Percentiles rank a stretch among this genome's conserved stretches.
Evolutionary conservation across 441 rosid species (phyloP).

Genomic region (Adansonia rubrostipa): DNA sequence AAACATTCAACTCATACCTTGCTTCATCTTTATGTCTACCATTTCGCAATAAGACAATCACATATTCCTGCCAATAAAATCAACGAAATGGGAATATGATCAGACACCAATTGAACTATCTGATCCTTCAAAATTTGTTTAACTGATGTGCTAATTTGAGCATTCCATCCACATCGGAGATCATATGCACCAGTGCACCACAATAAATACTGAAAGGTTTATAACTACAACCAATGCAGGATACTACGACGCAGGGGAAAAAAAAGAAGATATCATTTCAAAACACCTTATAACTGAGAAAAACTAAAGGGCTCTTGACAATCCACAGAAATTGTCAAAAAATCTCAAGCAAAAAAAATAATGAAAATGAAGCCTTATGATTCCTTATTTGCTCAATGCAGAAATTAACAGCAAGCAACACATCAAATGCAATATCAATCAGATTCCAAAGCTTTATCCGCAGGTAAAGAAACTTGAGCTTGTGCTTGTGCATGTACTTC

Average conservation of each 20-base stretch:
- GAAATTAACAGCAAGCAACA: neutral
- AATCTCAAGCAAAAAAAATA: neutral
- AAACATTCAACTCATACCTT: conserved; percentile 73
- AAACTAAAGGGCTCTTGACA: neutral
- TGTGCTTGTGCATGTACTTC: no score
- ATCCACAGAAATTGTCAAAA: neutral
- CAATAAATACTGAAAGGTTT: neutral
- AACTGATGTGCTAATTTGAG: neutral
- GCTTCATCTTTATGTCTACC: conserved; percentile 93
- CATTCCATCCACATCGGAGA: neutral
- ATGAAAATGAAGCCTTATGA: neutral
- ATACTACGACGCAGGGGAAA: neutral
- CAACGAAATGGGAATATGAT: conserved; percentile 10
- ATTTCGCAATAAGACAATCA: conserved; percentile 86
- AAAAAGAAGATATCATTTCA: no score
- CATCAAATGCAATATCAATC: neutral
- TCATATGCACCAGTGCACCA: neutral
- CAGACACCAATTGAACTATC: conserved; percentile 1
- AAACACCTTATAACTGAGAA: neutral
- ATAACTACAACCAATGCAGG: neutral
- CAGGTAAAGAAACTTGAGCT: neutral
- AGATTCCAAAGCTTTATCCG: neutral
- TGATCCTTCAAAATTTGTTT: neutral
- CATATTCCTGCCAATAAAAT: conserved; percentile 79
- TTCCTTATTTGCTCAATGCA: no score